Evolutionary conservation across 176 grass and related monocot species (phyloP), one percentile per base, ranked within the genome.

Genomic region (Calamus simplicifolius): DNA sequence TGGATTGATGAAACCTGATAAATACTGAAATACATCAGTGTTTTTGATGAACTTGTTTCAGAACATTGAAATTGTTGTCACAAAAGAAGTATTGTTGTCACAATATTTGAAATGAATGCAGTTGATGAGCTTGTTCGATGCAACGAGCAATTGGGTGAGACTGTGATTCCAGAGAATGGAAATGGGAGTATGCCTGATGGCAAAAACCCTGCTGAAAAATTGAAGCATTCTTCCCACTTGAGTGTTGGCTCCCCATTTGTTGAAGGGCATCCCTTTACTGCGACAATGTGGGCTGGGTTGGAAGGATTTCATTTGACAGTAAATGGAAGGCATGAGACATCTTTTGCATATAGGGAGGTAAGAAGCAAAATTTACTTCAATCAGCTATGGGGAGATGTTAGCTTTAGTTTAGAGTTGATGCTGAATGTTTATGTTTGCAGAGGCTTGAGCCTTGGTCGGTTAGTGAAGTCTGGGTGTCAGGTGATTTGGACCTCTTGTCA

Each of bases 251-350:
- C 76, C 59, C 38, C 85, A 29, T 85, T 95, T 76, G 51, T 84
- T 23, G 80, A 83, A 77, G 79, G 85, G 56, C 79, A 89, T 63
- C 85, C 90, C 70, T 95, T 95, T 48, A 86, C 79, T 48, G 67
- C 74, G 43, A 95, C 73, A 51, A 3, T 95, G 16, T 95, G 90
- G 90, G 72, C 79, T 25, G 90, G 82, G 67, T 25, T 67, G 52
- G 85, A 89, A 23, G 89, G 89, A 51, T 85, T 95, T 66, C 89
- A 95, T 81, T 65, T 95, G 72, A 89, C 85, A 52, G 85, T 95
- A 27, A 95, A 95, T 68, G 85, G 90, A 63, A 73, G 59, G 63
- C 90, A 95, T 23, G 90, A 89, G 51, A 89, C 85, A 53, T 95
- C 90, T 1, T 89, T 86, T 61, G 19, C 70, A 2, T 95, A 95